Evolutionary conservation across 1,139 yeast genomes (phyloP), one percentile per base, ranked within the genome.

Genomic region (Magnusiomyces paraingens): DNA sequence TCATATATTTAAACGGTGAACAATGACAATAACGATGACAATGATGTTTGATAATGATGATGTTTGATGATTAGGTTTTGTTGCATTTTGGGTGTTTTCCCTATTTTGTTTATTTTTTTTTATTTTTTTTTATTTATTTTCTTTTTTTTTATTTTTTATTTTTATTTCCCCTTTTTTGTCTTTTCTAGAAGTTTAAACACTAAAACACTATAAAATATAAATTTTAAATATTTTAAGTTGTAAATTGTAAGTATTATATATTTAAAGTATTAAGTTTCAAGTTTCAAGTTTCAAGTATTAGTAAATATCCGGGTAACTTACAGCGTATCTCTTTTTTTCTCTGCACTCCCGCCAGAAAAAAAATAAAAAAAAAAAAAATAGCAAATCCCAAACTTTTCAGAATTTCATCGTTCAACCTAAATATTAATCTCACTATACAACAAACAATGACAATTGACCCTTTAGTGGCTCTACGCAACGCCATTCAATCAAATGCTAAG

Each of bases 401-500:
- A 26, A 5, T 47, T 35, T 40, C 11, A 29, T 20, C 21, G 21
- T 41, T 49, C 18, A 12, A 36, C 41, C 21, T 17, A 17, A 22
- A 18, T 36, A 12, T 12, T 45, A n/a, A 18, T 15, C 26, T 41
- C 17, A 26, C 42, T 26, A 12, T 36, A 49, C 20, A 14, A 40
- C 3, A 40, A 40, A 46, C 38, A n/a, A 49, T 47, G 50, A 35
- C 39, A 22, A 56, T 55, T 58, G 66, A 65, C 51, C 62, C 67
- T 39, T 57, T 64, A 49, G 59, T 62, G 17, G 61, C 61, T 4
- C 57, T 65, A 44, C 59, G 68, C 47, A 59, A 62, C 14, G 65
- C 69, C 21, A 61, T 64, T 32, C 60, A 61, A 26, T 61, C 64
- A 32, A 59, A 58, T 14, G 35, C 59, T 6, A 50, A 55, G 41